These are phyloP conservation scores for Cotoneaster glaucophyllus DNA, from an alignment of 306 rosid genomes.

Conservation along the genomic window DNA sequence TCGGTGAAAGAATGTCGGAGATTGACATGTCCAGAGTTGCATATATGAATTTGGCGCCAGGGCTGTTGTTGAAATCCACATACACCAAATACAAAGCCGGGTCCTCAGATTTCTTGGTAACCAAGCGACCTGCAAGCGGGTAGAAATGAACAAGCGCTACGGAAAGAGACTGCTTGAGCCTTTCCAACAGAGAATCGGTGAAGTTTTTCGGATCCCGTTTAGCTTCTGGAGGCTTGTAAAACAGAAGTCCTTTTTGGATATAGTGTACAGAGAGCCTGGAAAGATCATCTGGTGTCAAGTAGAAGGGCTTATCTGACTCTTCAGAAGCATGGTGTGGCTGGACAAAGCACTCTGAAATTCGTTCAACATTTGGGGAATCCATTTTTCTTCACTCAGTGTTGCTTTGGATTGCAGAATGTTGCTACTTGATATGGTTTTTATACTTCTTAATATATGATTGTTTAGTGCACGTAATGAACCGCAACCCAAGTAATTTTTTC, in stretches of 20 bases:
- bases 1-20: constrained; percentile 46
- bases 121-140: constrained; percentile 53
- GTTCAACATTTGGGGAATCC: constrained; percentile 1
- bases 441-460: neutral
- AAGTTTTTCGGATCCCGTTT: neutral
- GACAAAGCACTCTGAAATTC: constrained; percentile 29
- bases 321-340: constrained; percentile 16
- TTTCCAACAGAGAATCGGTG: constrained; percentile 16
- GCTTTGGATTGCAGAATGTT: no score
- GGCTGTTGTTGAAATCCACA: constrained; percentile 33
- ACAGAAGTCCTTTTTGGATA: constrained; percentile 67
- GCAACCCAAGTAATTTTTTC: no score
- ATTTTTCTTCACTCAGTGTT: neutral
- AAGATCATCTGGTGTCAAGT: constrained; percentile 45
- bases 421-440: neutral
- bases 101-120: constrained; percentile 18
- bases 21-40: constrained; percentile 36
- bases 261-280: constrained; percentile 40
- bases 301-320: constrained; percentile 18
- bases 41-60: constrained; percentile 45
- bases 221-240: constrained; percentile 37
- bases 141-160: constrained; percentile 49
- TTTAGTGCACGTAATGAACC: no score
- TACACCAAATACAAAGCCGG: constrained; percentile 26
- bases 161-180: constrained; percentile 51